Evolutionary conservation across 2,329 filamentous ascomycete species (phyloP).

Genomic region (Raffaelea arxii): DNA sequence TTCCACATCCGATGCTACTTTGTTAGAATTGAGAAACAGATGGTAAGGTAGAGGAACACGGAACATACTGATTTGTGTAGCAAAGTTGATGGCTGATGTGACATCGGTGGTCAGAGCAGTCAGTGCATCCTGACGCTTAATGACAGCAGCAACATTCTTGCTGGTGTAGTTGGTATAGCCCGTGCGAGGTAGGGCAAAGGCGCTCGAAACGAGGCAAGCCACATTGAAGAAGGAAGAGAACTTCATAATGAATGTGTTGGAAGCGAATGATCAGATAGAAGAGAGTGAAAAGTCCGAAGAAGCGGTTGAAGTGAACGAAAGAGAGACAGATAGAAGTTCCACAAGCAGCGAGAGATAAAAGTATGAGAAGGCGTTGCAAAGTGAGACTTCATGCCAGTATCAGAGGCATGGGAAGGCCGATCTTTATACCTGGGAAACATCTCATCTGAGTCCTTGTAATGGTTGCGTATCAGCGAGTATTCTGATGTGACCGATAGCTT

Average conservation of each 20-base stretch:
- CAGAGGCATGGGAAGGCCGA: too few species aligned
- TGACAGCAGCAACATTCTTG: background rate
- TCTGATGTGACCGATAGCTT: too few species aligned
- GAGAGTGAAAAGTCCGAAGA: background rate
- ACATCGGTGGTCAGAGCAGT: constrained; percentile 1
- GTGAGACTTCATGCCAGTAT: too few species aligned
- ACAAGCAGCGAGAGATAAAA: too few species aligned
- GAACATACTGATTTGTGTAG: background rate
- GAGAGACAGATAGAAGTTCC: too few species aligned
- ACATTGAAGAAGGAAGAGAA: constrained; percentile 9
- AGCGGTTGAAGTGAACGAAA: background rate
- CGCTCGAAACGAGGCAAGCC: constrained; percentile 5
- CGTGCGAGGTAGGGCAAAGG: constrained; percentile 6
- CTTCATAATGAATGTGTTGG: constrained; percentile 9
- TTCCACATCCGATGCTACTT: background rate
- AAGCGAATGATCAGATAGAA: background rate
- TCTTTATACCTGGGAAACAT: too few species aligned
- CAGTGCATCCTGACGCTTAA: constrained; percentile 2
- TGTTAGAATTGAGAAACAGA: background rate
- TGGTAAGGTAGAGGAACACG: background rate
- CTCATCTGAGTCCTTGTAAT: too few species aligned
- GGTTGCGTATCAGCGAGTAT: too few species aligned
- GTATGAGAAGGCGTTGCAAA: too few species aligned
- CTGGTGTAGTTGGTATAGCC: too few species aligned
- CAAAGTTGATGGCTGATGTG: background rate